Conservation (phyloP, 2,329 filamentous ascomycete genomes). For the Colletotrichum acutatum region DNA sequence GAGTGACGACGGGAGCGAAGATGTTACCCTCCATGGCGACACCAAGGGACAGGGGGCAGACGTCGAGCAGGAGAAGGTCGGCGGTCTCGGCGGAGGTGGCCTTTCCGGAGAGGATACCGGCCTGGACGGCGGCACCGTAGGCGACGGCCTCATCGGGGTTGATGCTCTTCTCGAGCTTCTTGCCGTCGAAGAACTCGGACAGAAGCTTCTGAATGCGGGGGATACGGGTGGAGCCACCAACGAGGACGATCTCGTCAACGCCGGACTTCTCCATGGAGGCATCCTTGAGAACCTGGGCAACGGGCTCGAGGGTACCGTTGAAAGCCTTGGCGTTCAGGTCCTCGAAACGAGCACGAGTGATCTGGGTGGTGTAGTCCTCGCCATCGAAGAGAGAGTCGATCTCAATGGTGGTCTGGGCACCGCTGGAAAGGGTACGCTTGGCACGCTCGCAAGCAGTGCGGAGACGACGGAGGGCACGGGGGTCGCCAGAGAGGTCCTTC, state of each 20-base stretch:
- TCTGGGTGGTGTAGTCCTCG: conserved; percentile 96
- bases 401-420: conserved; percentile 96
- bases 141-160: conserved; percentile 99
- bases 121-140: conserved; percentile 98
- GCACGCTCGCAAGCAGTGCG: conserved; percentile 99
- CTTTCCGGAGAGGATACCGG: conserved; percentile 98
- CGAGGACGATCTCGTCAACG: conserved; percentile 98
- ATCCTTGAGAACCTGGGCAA: conserved; percentile 97
- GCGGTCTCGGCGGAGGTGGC: conserved; percentile 94
- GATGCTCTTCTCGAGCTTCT: conserved; percentile 99
- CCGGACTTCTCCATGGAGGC: conserved; percentile 86
- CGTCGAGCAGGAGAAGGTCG: conserved; percentile 95
- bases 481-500: conserved; percentile 82
- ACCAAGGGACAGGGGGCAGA: conserved; percentile 95
- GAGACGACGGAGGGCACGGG: conserved; percentile 94
- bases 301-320: conserved; percentile 91
- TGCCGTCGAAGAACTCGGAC: conserved; percentile 98
- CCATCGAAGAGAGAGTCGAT: conserved; percentile 99
- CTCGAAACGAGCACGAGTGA: conserved; percentile 99
- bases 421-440: conserved; percentile 98
- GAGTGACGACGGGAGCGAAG: conserved; percentile 91
- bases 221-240: conserved; percentile 99
- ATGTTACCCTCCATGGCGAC: conserved; percentile 99
- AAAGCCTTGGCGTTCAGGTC: conserved; percentile 98
- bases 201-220: conserved; percentile 99